Base-by-base conservation (phyloP, 1,139 yeast species). In the Zygosaccharomyces pseudobailii region DNA sequence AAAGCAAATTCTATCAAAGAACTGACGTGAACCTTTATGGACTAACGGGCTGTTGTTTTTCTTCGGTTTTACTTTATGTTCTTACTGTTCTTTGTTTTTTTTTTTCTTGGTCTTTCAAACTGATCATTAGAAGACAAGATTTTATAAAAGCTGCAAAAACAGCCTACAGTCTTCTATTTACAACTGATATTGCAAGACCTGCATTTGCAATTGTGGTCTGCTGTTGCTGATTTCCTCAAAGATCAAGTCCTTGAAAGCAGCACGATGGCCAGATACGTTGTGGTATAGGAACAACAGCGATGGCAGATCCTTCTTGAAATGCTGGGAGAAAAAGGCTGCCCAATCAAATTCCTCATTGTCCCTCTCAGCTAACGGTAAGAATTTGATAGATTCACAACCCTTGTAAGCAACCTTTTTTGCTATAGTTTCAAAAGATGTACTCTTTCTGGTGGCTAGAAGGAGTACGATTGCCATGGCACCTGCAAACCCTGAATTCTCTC, bases 361-460 rank as follows among this genome's bases (percentile, higher is more conserved):
- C 9, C 45, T 43, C 31, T 59, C 61, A 19, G 46, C 52, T 4
- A 52, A 10, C 17, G 65, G 61, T 5, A 63, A 40, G 4, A 48
- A 55, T 4, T 57, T 47, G 45, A 65, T 62, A 36, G 63, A 63
- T 46, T 61, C 68, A 8, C 68, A 48, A 17, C 70, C 69, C 53
- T 63, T 69, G n/a, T 55, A 51, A 19, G 70, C 70, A 3, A 70
- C 65, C 48, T 63, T 63, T 49, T 67, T 66, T 30, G 68, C 66
- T 44, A 69, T 59, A 1, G 56, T 62, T 32, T 64, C 67, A 40
- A 53, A 56, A 3, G 51, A 30, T 17, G 52, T 31, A 6, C 51
- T 49, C 1, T 55, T 58, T 28, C 37, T 55, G 3, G 63, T 57
- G 3, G 61, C 56, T 9, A 57, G 48, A 5, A 59, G 48, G 32